Evolutionary conservation across 257 asterid species (phyloP).

Genomic region (Fraxinus anomala): DNA sequence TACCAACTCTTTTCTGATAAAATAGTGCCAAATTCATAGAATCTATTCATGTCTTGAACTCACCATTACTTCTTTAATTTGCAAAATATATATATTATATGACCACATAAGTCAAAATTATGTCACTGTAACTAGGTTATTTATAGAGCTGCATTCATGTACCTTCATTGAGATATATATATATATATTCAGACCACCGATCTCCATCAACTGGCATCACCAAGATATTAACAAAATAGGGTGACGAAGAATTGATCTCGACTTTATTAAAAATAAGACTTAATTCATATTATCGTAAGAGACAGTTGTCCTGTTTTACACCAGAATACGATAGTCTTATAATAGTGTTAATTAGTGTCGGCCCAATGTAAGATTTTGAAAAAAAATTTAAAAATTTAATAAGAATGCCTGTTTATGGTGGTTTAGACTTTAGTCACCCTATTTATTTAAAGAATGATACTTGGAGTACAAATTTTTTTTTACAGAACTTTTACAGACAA

Average conservation of each 20-base stretch:
- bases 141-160: slow-evolving; percentile 22
- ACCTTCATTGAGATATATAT: neutral
- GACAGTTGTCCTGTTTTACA: neutral
- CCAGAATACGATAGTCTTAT: no score
- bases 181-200: no score
- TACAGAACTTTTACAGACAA: no score
- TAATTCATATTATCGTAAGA: neutral
- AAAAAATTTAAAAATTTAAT: no score
- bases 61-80: neutral
- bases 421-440: neutral
- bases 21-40: slow-evolving; percentile 15
- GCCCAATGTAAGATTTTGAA: no score
- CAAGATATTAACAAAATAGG: neutral
- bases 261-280: neutral
- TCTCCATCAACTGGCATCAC: neutral
- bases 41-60: slow-evolving; percentile 9
- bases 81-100: no score
- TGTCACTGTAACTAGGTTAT: slow-evolving; percentile 6
- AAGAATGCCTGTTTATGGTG: neutral
- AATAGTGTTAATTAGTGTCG: neutral
- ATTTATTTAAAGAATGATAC: no score
- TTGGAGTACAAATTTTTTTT: no score
- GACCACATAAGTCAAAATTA: slow-evolving; percentile 23
- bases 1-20: neutral
- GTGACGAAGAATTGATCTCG: neutral